Conservation (phyloP, 2,329 filamentous ascomycete genomes). For the Fusarium sp. region DNA sequence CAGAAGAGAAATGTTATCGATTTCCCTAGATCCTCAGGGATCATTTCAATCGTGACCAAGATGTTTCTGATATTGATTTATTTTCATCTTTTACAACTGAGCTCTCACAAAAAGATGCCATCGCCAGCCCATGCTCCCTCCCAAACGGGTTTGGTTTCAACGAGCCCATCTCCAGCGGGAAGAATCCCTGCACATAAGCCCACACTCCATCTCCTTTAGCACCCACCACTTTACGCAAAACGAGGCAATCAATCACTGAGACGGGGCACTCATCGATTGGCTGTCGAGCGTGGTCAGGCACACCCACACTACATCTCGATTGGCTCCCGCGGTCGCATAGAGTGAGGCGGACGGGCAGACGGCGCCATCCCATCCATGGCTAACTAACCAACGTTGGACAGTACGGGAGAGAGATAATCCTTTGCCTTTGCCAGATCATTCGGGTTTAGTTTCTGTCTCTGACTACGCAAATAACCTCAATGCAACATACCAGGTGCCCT, state of each 20-base stretch:
- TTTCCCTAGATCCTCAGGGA: slow-evolving; percentile 7
- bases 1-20: neutral
- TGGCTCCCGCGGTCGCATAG: slow-evolving; percentile 43
- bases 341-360: slow-evolving; percentile 49
- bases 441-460: neutral
- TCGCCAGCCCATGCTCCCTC: slow-evolving; percentile 24
- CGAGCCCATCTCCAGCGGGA: slow-evolving; percentile 27
- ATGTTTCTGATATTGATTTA: slow-evolving; percentile 10
- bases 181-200: slow-evolving; percentile 25
- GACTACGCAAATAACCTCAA: slow-evolving; percentile 34
- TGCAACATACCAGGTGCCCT: slow-evolving; percentile 12
- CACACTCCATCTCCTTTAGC: slow-evolving; percentile 39
- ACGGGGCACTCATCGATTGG: slow-evolving; percentile 46
- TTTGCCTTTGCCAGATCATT: slow-evolving; percentile 6
- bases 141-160: slow-evolving; percentile 22
- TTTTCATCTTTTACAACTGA: slow-evolving; percentile 19
- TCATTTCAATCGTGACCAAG: neutral
- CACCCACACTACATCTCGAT: slow-evolving; percentile 41
- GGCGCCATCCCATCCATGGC: slow-evolving; percentile 24
- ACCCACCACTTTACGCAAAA: slow-evolving; percentile 44
- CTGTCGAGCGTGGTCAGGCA: slow-evolving; percentile 38
- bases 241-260: slow-evolving; percentile 48
- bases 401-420: slow-evolving; percentile 19
- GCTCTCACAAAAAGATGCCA: slow-evolving; percentile 28
- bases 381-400: neutral